Evolutionary conservation across 2,329 filamentous ascomycete genomes (phyloP).

Genomic region (Aspergillus quadricinctus): DNA sequence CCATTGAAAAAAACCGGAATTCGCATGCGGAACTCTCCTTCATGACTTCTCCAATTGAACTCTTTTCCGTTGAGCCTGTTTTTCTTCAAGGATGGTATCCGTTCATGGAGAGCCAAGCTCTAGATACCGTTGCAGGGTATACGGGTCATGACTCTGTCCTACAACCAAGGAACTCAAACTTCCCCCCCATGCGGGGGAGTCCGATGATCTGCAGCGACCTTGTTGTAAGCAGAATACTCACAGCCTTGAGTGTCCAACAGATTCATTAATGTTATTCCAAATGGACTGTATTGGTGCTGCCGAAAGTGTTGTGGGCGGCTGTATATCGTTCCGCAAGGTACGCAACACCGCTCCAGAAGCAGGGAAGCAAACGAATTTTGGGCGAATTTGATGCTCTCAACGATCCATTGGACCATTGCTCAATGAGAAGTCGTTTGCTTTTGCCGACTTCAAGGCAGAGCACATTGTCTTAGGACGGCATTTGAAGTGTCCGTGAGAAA

Average conservation of each 20-base stretch:
- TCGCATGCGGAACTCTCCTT: neutral
- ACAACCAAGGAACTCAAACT: neutral
- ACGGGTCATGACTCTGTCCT: neutral
- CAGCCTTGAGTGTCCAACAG: neutral
- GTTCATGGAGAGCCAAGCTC: neutral
- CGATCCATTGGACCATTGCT: neutral
- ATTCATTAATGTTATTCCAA: neutral
- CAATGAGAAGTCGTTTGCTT: neutral
- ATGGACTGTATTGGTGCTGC: neutral
- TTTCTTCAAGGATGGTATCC: neutral
- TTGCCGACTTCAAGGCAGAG: neutral
- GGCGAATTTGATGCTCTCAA: neutral
- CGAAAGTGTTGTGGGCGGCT: neutral
- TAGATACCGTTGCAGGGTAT: too few relatives aligned
- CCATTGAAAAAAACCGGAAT: conserved; percentile 1
- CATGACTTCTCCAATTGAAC: neutral
- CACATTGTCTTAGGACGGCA: neutral
- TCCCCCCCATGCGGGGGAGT: neutral
- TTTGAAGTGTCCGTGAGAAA: neutral
- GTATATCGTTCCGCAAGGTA: neutral
- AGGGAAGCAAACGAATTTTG: neutral
- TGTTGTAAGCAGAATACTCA: neutral
- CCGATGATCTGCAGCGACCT: neutral
- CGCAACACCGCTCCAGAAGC: neutral
- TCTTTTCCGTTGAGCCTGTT: neutral